Conservation (phyloP, 352 stramenopile species). For the Globisporangium nodosum region DNA sequence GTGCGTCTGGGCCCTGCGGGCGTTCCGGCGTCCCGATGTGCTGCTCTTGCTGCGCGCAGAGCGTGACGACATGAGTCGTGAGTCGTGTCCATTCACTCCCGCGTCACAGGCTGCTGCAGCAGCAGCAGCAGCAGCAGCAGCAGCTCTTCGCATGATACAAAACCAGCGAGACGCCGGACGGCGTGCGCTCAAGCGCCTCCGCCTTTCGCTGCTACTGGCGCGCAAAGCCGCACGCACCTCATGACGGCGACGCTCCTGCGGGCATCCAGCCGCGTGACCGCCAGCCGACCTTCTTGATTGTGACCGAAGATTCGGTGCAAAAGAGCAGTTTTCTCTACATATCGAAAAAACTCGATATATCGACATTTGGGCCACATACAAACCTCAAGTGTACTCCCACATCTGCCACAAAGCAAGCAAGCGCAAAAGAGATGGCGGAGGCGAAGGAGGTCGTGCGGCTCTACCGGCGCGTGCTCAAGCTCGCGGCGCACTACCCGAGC, state of each 20-base stretch:
- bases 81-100: background rate
- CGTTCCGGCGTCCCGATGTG: slow-evolving; percentile 10
- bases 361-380: background rate
- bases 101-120: background rate
- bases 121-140: background rate
- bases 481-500: slow-evolving; percentile 79
- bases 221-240: slow-evolving; percentile 24
- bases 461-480: slow-evolving; percentile 80
- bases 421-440: slow-evolving; percentile 22
- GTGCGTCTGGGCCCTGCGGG: slow-evolving; percentile 10
- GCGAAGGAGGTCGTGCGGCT: slow-evolving; percentile 61
- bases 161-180: no score
- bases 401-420: slow-evolving; percentile 6
- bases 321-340: background rate
- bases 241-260: slow-evolving; percentile 21
- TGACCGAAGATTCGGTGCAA: slow-evolving; percentile 10
- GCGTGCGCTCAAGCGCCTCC: no score
- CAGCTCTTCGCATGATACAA: background rate
- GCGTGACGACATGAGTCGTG: background rate
- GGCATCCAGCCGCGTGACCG: slow-evolving; percentile 6
- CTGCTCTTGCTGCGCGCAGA: slow-evolving; percentile 10
- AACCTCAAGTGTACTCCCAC: no score
- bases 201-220: no score
- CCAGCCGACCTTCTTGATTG: background rate
- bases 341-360: background rate